Base-by-base conservation (phyloP, 2,329 filamentous ascomycete genomes). In the Talaromyces sp. region DNA sequence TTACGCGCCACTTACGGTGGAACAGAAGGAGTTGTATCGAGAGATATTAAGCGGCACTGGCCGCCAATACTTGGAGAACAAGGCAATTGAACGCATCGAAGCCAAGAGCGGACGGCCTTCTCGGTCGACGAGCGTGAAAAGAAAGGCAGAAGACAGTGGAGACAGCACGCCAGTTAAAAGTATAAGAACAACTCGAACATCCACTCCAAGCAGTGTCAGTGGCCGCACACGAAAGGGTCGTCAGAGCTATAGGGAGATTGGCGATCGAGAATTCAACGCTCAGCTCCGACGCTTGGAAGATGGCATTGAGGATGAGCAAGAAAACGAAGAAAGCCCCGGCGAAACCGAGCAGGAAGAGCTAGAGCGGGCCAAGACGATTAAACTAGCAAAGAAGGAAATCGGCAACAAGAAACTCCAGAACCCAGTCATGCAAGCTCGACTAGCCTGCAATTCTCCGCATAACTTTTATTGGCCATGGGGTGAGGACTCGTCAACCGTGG, bases 381-480 rank as follows among this genome's bases (percentile, higher is more conserved):
- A 63, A 49, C 15, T 92, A 62, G 93, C 92, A 0, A 87, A 93
- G 73, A 88, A 90, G 59, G 91, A 97, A 73, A 91, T 98, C n/a
- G 82, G 87, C 3, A 85, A 86, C 51, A 98, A 98, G 79, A 97
- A 96, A 70, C 82, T 98, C 1, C 93, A 95, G 54, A 99, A 99
- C 67, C 90, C 92, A 0, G 78, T 98, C 22, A 92, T 96, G 82
- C 95, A 99, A 72, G 85, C 96, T 3, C 89, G 95, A 0, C 84
- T 97, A 0, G 92, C 91, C 11, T 98, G 95, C 75, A 96, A 99
- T 74, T 91, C 88, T 0, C 95, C 95, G 0, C 93, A 97, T 75
- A 96, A 97, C 71, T 98, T 99, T 73, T 98, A 96, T 77, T 96
- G 92, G 72, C 93, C 95, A 0, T 98, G 93, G 85, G 81, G 84